Conservation (phyloP, 176 grass and related monocot species). For the Coix lacrymajobi region DNA sequence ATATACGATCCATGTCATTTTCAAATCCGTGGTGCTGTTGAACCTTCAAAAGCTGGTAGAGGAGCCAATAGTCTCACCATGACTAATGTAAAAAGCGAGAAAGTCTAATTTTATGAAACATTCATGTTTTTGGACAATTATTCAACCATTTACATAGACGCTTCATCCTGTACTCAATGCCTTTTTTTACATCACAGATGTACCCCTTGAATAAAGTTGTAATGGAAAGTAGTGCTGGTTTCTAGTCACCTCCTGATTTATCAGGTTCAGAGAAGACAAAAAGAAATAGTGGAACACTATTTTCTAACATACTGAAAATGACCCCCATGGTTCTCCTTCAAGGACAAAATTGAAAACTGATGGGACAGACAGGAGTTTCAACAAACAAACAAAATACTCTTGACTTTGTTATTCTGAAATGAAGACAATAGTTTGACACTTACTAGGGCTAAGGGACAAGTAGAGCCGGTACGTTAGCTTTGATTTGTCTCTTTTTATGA, state of each 20-base stretch:
- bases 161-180: background rate
- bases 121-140: background rate
- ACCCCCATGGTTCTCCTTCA: background rate
- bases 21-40: background rate
- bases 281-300: background rate
- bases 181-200: background rate
- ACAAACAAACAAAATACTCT: background rate
- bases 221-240: background rate
- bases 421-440: background rate
- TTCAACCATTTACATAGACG: background rate
- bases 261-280: background rate
- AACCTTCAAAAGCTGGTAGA: background rate
- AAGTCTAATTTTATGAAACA: background rate
- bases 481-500: conserved; percentile 86
- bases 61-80: background rate
- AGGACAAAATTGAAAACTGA: background rate
- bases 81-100: background rate
- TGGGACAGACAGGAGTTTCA: background rate
- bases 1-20: background rate
- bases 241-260: background rate
- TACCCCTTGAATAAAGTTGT: background rate
- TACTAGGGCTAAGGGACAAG: conserved; percentile 80
- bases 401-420: background rate
- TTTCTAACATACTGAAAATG: conserved; percentile 18
- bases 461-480: conserved; percentile 88